These are phyloP conservation scores for Neurospora sp. DNA, from an alignment of 495 filamentous ascomycete species.

Conservation along the genomic window DNA sequence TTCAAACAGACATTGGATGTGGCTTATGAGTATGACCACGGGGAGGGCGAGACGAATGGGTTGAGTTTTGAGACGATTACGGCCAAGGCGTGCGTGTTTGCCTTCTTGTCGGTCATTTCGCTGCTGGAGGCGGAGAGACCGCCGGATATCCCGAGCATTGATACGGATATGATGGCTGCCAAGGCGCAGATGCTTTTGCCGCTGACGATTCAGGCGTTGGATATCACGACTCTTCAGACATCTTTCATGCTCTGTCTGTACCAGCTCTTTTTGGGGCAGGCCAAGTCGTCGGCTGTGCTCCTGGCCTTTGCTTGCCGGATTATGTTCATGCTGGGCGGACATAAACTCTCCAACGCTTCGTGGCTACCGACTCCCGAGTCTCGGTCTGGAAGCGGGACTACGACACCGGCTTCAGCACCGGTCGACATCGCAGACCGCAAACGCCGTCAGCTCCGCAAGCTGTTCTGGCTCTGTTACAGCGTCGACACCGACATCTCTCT, in stretches of 20 bases:
- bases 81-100: conserved; percentile 34
- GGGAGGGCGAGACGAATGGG: not conserved
- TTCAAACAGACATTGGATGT: conserved; percentile 32
- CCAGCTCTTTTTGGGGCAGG: conserved; percentile 35
- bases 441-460: conserved; percentile 30
- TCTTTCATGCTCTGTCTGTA: conserved; percentile 33
- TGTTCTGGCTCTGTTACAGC: conserved; percentile 47
- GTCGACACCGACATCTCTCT: conserved; percentile 42
- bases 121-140: conserved; percentile 14
- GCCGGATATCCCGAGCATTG: conserved; percentile 11
- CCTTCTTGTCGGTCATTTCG: conserved; percentile 33
- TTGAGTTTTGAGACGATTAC: conserved; percentile 9
- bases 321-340: conserved; percentile 39
- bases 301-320: conserved; percentile 34
- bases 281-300: conserved; percentile 35
- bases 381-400: not conserved
- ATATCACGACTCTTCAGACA: conserved; percentile 33
- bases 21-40: conserved; percentile 31
- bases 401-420: conserved; percentile 1
- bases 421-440: not conserved
- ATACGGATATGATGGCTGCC: conserved; percentile 27
- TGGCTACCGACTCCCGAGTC: not conserved
- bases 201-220: conserved; percentile 32
- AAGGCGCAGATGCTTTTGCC: conserved; percentile 33
- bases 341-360: conserved; percentile 16